Conservation (phyloP, 179 eudicot genomes). For the Carnegiea gigantea region DNA sequence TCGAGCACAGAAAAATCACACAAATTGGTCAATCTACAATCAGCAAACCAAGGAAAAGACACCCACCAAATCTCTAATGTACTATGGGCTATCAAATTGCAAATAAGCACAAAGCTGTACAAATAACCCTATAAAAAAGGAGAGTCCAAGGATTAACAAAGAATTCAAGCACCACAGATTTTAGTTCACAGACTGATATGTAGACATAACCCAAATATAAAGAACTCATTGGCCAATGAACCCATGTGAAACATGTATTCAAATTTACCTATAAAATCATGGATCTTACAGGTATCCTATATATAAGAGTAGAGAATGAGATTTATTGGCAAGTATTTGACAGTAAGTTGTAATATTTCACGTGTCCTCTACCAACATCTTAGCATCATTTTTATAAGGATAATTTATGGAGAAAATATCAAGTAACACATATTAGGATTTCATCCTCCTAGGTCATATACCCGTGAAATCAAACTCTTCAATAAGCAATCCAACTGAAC, state of each 20-base stretch:
- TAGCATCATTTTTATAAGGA: background rate
- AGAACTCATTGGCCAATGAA: background rate
- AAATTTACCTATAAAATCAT: background rate
- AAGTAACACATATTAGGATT: background rate
- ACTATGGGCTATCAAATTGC: background rate
- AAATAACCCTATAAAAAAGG: too few relatives aligned
- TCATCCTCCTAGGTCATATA: background rate
- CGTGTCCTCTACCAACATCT: background rate
- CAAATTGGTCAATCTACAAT: background rate
- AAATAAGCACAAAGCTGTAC: too few relatives aligned
- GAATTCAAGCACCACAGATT: too few relatives aligned
- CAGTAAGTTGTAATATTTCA: background rate
- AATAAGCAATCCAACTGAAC: background rate
- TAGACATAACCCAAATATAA: too few relatives aligned
- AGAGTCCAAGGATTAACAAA: too few relatives aligned
- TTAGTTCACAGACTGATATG: too few relatives aligned
- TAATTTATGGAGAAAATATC: background rate
- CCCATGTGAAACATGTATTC: background rate
- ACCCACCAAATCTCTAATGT: background rate
- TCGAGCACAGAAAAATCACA: background rate
- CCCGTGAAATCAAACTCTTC: background rate
- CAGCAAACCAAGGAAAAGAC: background rate
- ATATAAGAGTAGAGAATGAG: background rate
- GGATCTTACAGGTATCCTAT: background rate
- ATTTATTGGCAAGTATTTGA: background rate